Conservation (phyloP, 495 filamentous ascomycete genomes). For the Podospora didyma region DNA sequence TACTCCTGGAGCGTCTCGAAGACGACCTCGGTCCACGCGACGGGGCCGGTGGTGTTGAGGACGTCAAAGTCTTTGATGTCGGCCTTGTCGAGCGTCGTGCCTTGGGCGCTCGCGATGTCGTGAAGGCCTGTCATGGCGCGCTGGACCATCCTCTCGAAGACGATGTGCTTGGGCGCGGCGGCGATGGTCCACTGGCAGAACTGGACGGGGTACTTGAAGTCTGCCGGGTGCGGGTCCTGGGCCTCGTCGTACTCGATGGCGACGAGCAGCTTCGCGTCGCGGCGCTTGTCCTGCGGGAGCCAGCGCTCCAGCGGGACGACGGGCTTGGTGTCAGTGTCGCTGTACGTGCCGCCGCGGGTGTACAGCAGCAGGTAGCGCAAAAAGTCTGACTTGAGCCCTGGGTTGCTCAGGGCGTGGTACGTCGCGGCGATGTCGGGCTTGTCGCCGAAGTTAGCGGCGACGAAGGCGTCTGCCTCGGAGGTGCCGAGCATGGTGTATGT, state of each 20-base stretch:
- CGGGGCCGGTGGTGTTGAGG: slow-evolving; percentile 4
- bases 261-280: background rate
- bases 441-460: background rate
- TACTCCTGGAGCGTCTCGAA: background rate
- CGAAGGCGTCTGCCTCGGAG: background rate
- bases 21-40: slow-evolving; percentile 8
- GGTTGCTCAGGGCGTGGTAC: slow-evolving; percentile 2
- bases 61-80: background rate
- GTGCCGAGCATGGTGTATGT: slow-evolving; percentile 1
- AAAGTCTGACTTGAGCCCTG: slow-evolving; percentile 1
- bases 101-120: background rate
- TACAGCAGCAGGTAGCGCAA: slow-evolving; percentile 5
- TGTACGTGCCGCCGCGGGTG: slow-evolving; percentile 4
- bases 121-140: background rate
- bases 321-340: slow-evolving; percentile 5
- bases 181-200: slow-evolving; percentile 13
- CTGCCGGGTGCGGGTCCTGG: background rate
- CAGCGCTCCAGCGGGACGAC: background rate
- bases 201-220: slow-evolving; percentile 2
- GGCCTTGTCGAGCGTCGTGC: background rate
- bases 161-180: slow-evolving; percentile 2
- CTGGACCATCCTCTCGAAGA: slow-evolving; percentile 2
- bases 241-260: slow-evolving; percentile 6
- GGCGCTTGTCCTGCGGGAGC: background rate
- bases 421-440: slow-evolving; percentile 3